These are phyloP conservation scores for Eragrostis tef DNA, from an alignment of 202 grass and related monocot species.

Conservation along the genomic window DNA sequence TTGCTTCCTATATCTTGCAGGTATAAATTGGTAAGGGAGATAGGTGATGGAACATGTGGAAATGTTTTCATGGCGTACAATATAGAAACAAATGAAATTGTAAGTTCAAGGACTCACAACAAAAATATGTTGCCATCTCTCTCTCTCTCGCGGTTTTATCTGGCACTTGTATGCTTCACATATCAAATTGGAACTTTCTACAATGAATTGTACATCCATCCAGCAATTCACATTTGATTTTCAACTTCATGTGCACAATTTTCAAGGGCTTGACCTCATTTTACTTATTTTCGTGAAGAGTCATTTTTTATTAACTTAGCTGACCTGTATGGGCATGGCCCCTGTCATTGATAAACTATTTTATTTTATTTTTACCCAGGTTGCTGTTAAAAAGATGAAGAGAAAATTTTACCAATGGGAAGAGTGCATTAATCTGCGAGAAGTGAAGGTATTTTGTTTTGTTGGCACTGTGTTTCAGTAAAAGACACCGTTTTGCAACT, in stretches of 20 bases:
- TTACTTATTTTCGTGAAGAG: neutral
- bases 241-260: neutral
- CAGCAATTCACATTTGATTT: neutral
- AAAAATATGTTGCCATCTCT: neutral
- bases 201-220: neutral
- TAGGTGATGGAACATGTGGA: conserved; percentile 93
- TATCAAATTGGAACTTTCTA: neutral
- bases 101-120: conserved; percentile 44
- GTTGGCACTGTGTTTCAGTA: neutral
- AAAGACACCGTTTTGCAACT: neutral
- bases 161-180: conserved; percentile 26
- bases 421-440: conserved; percentile 73
- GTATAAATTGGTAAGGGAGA: conserved; percentile 79
- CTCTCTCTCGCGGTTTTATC: neutral
- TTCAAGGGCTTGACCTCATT: neutral
- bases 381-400: conserved; percentile 97
- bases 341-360: neutral
- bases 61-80: conserved; percentile 82
- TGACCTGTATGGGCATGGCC: neutral
- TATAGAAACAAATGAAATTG: conserved; percentile 82
- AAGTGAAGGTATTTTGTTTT: conserved; percentile 71
- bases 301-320: neutral
- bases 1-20: conserved; percentile 42
- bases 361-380: conserved; percentile 49
- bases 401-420: conserved; percentile 84